Evolutionary conservation across 1,139 yeast species (phyloP).

Genomic region (Kodamaea sp.): DNA sequence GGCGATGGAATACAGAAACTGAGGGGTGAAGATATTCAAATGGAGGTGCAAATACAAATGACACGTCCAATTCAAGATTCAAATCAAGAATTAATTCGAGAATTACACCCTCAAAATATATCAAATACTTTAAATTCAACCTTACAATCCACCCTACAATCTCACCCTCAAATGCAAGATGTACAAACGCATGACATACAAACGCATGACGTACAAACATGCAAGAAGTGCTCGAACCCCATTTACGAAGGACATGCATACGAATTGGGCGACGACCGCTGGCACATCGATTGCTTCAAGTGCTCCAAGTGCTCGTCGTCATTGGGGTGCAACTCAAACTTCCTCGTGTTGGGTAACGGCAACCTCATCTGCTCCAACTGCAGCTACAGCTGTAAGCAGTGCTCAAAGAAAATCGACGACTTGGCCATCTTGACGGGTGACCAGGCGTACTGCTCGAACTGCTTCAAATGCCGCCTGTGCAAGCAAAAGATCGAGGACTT

Average conservation of each 20-base stretch:
- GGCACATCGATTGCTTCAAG: constrained; percentile 92
- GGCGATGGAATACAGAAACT: too few relatives aligned
- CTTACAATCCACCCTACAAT: too few relatives aligned
- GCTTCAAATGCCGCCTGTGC: constrained; percentile 91
- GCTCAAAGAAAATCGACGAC: constrained; percentile 88
- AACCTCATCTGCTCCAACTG: constrained; percentile 87
- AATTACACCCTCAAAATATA: too few relatives aligned
- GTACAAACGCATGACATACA: too few relatives aligned
- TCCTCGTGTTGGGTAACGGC: constrained; percentile 89
- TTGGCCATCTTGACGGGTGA: constrained; percentile 95
- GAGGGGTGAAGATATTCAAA: too few relatives aligned
- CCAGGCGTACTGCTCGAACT: constrained; percentile 88
- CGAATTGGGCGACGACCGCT: constrained; percentile 83
- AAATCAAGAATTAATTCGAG: too few relatives aligned
- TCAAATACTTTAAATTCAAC: too few relatives aligned
- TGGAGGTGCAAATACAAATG: too few relatives aligned
- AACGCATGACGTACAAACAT: constrained; percentile 30
- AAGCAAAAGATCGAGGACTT: constrained; percentile 84
- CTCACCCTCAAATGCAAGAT: too few relatives aligned
- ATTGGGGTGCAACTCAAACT: constrained; percentile 83
- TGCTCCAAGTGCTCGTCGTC: constrained; percentile 80
- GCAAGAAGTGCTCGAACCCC: constrained; percentile 42
- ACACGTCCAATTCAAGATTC: too few relatives aligned
- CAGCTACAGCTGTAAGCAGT: constrained; percentile 82
- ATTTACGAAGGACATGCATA: constrained; percentile 78